Percentiles rank a stretch among this genome's conserved stretches.
Conservation (phyloP, 345 rosid genomes). For the Crucihimalaya himalaica region DNA sequence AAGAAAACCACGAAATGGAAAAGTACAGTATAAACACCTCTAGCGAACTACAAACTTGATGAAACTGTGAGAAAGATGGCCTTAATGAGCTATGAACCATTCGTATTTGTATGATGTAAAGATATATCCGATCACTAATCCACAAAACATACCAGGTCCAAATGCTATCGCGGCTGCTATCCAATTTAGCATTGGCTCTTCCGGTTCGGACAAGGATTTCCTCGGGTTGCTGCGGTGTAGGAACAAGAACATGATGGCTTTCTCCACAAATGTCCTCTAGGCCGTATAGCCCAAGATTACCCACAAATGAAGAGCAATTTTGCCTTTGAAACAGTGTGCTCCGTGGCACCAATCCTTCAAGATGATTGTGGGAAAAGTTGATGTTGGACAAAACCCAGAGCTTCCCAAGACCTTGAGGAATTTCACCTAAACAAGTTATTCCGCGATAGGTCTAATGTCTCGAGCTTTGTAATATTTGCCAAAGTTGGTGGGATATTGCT, state of each 20-base stretch:
- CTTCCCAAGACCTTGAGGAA: constrained; percentile 1
- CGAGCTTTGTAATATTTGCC: not conserved
- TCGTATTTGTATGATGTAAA: not conserved
- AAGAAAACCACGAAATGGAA: no score
- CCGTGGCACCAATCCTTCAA: not conserved
- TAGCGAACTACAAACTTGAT: no score
- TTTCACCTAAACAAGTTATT: constrained; percentile 14
- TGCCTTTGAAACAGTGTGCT: constrained; percentile 11
- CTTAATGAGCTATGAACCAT: not conserved
- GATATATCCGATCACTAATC: not conserved
- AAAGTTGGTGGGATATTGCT: constrained; percentile 1
- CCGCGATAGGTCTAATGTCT: not conserved
- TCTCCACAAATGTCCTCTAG: not conserved
- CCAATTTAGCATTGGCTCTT: not conserved
- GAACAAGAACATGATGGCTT: not conserved
- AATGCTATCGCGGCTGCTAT: not conserved
- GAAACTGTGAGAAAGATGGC: not conserved
- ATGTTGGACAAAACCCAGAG: constrained; percentile 6
- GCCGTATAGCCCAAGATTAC: not conserved
- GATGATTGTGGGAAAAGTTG: constrained; percentile 14
- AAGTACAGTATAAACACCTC: no score
- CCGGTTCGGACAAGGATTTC: not conserved
- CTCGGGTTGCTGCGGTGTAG: not conserved
- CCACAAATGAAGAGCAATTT: constrained; percentile 1
- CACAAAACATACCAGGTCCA: not conserved